Evolutionary conservation across 768 basidiomycete species (phyloP).

Genomic region (Rubroboletus satanas): DNA sequence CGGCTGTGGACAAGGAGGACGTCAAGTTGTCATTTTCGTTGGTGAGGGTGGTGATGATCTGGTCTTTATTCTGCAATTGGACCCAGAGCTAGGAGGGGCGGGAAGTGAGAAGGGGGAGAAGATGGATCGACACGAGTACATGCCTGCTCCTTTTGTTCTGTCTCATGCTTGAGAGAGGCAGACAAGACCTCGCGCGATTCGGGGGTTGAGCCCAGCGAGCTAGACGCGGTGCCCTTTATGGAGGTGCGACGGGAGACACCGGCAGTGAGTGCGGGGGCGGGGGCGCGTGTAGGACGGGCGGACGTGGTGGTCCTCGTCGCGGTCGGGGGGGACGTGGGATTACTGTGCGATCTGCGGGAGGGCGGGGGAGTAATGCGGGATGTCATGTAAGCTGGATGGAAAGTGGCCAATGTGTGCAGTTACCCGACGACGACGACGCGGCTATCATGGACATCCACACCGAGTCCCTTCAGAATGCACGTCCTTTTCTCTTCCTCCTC

Average conservation of each 20-base stretch:
- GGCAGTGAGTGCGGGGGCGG: slow-evolving; percentile 38
- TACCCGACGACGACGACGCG: not conserved
- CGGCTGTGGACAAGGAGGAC: slow-evolving; percentile 63
- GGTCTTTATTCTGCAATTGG: slow-evolving; percentile 76
- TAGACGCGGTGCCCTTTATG: slow-evolving; percentile 40
- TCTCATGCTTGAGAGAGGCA: slow-evolving; percentile 68
- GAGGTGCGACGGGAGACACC: slow-evolving; percentile 48
- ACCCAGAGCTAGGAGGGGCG: slow-evolving; percentile 57
- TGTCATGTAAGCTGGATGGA: slow-evolving; percentile 33
- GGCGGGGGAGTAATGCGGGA: slow-evolving; percentile 44
- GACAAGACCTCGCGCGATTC: slow-evolving; percentile 56
- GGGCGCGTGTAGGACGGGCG: slow-evolving; percentile 56
- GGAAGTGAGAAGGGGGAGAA: slow-evolving; percentile 9
- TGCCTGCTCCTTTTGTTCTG: slow-evolving; percentile 79
- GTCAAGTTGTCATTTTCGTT: slow-evolving; percentile 62
- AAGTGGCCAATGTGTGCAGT: not conserved
- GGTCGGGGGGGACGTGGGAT: slow-evolving; percentile 40
- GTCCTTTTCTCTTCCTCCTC: slow-evolving; percentile 8
- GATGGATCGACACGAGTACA: slow-evolving; percentile 16
- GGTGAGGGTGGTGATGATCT: slow-evolving; percentile 55
- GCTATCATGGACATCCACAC: slow-evolving; percentile 8
- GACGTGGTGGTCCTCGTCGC: slow-evolving; percentile 46
- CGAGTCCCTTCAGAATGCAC: slow-evolving; percentile 35
- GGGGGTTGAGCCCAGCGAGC: slow-evolving; percentile 33
- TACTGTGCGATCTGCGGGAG: slow-evolving; percentile 43